Evolutionary conservation across 129 eudicot species (phyloP).

Genomic region (Arctium minus): DNA sequence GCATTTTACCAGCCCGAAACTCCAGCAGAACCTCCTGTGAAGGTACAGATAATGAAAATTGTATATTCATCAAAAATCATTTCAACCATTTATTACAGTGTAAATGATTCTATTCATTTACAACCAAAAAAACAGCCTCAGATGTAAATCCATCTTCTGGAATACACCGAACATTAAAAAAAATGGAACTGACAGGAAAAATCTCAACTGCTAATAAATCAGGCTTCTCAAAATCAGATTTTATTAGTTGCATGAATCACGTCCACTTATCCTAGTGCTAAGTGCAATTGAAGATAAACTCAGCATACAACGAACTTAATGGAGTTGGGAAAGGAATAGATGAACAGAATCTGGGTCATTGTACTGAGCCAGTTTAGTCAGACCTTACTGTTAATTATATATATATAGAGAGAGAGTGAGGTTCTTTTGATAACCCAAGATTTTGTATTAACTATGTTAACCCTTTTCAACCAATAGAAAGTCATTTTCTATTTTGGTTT

Average conservation of each 20-base stretch:
- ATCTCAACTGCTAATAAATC: neutral
- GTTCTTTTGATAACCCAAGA: no score
- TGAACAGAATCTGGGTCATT: no score
- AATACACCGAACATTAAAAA: neutral
- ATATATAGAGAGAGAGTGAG: no score
- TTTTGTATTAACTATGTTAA: no score
- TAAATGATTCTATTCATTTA: neutral
- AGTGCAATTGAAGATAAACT: neutral
- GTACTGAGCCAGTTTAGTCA: no score
- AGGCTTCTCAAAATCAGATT: no score
- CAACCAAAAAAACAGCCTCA: neutral
- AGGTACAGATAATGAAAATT: neutral
- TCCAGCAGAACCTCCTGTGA: slow-evolving; percentile 70
- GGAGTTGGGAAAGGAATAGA: no score
- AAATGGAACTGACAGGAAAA: neutral
- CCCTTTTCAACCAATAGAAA: no score
- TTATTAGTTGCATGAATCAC: neutral
- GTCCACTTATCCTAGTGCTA: neutral
- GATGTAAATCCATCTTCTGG: neutral
- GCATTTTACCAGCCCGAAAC: slow-evolving; percentile 98
- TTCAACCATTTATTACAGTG: neutral
- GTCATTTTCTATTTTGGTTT: no score
- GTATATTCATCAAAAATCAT: neutral
- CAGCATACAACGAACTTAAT: no score
- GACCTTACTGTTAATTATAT: no score